Percentiles rank a stretch among this genome's conserved stretches.
phyloP scores from a whole-genome alignment of 768 basidiomycete genomes.

The Suillus variegatus region DNA sequence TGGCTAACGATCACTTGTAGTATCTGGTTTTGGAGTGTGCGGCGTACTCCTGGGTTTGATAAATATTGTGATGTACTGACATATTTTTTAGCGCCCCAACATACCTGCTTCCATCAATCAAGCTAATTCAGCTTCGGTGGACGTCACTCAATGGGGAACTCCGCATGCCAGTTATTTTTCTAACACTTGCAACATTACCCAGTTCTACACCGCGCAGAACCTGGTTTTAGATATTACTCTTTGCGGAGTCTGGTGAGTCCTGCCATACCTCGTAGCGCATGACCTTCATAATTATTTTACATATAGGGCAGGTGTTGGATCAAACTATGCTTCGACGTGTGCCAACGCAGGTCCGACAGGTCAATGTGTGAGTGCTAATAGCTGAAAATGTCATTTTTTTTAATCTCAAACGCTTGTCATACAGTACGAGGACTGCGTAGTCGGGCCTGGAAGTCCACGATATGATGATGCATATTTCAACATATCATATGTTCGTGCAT shows the following conservation, averaged over 20 bases:
- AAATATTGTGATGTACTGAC: slow-evolving; percentile 16
- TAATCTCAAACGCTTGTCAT: background rate
- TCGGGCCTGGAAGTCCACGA: slow-evolving; percentile 53
- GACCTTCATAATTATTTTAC: slow-evolving; percentile 1
- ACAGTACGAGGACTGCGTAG: slow-evolving; percentile 56
- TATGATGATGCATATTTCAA: slow-evolving; percentile 68
- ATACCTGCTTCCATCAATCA: slow-evolving; percentile 38
- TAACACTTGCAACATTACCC: slow-evolving; percentile 42
- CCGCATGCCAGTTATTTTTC: slow-evolving; percentile 47
- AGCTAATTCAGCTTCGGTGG: slow-evolving; percentile 35
- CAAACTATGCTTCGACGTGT: slow-evolving; percentile 46
- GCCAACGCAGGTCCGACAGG: slow-evolving; percentile 38
- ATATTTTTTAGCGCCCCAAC: slow-evolving; percentile 32
- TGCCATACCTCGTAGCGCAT: background rate
- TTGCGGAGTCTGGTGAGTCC: slow-evolving; percentile 48
- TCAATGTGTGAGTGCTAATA: slow-evolving; percentile 38
- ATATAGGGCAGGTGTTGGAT: slow-evolving; percentile 50
- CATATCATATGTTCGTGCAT: slow-evolving; percentile 64
- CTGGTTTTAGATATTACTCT: slow-evolving; percentile 57
- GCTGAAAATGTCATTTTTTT: background rate
- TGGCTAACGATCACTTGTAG: slow-evolving; percentile 24
- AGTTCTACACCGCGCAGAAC: slow-evolving; percentile 49
- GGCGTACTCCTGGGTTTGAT: slow-evolving; percentile 17
- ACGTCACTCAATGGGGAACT: slow-evolving; percentile 44
- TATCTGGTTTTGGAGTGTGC: slow-evolving; percentile 53